Conservation (phyloP, 208 protist species). For the Novymonas esmeraldas region DNA sequence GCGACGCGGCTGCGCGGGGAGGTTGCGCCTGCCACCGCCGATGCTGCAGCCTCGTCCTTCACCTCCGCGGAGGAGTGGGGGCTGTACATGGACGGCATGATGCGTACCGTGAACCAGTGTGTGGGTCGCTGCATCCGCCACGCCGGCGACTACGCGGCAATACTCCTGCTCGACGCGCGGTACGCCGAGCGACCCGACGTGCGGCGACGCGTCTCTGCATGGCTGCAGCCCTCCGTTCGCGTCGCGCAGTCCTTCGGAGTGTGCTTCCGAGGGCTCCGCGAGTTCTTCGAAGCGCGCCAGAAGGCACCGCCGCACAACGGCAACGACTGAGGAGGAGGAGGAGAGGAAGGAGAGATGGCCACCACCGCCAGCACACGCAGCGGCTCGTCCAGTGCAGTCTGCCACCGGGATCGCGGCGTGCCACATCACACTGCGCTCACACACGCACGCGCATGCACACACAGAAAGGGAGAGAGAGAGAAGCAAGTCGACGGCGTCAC, state of each 20-base stretch:
- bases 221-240: slow-evolving; percentile 73
- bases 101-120: slow-evolving; percentile 97
- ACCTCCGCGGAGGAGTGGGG: slow-evolving; percentile 54
- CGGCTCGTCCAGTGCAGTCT: too few relatives aligned
- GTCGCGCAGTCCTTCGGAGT: slow-evolving; percentile 54
- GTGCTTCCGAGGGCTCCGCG: slow-evolving; percentile 69
- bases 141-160: slow-evolving; percentile 90
- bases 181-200: slow-evolving; percentile 72
- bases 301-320: too few relatives aligned
- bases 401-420: not conserved
- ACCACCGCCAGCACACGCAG: too few relatives aligned
- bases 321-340: too few relatives aligned
- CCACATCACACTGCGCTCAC: not conserved
- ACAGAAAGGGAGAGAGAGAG: not conserved
- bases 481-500: too few relatives aligned
- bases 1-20: slow-evolving; percentile 20
- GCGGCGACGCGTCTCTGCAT: slow-evolving; percentile 46
- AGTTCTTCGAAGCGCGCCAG: slow-evolving; percentile 49
- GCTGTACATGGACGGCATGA: slow-evolving; percentile 94
- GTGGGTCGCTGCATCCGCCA: slow-evolving; percentile 97
- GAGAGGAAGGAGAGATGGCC: too few relatives aligned
- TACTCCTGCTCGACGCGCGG: slow-evolving; percentile 93
- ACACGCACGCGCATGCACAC: not conserved
- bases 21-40: not conserved
- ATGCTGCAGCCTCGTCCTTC: slow-evolving; percentile 13